Conservation (phyloP, 176 grass and related monocot species). For the Hyparrhenia diplandra region DNA sequence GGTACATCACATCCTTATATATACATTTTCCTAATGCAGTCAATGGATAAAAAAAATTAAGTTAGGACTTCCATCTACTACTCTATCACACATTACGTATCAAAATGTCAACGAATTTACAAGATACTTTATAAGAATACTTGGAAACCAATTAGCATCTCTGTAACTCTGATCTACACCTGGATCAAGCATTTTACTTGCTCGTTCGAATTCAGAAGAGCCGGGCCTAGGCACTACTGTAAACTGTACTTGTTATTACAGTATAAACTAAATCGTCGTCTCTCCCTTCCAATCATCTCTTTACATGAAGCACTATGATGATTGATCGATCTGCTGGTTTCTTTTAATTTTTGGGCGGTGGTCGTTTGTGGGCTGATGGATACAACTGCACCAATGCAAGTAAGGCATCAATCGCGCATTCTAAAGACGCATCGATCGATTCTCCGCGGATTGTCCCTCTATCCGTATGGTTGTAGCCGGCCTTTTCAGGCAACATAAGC, state of each 20-base stretch:
- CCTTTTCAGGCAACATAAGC: conserved; percentile 15
- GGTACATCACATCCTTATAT: not conserved
- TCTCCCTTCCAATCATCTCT: not conserved
- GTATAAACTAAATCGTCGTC: not conserved
- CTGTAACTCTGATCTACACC: not conserved
- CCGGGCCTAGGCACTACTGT: not conserved
- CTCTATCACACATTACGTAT: not conserved
- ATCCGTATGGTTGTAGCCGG: not conserved
- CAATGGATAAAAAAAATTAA: not conserved
- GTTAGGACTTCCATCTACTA: not conserved
- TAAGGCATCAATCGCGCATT: not conserved
- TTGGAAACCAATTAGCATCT: not conserved
- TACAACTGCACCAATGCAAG: not conserved
- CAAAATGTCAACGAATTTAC: conserved; percentile 21
- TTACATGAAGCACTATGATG: not conserved
- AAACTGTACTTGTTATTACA: not conserved
- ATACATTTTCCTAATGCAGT: not conserved
- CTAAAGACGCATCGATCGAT: conserved; percentile 20
- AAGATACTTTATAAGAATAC: not conserved
- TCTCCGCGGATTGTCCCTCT: conserved; percentile 20
- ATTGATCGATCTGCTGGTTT: not conserved
- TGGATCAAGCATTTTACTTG: not conserved
- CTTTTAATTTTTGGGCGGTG: not conserved
- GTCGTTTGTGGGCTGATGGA: not conserved
- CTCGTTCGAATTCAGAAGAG: not conserved